Evolutionary conservation across 2,329 filamentous ascomycete genomes (phyloP).

Genomic region (Alternaria incomplexa): DNA sequence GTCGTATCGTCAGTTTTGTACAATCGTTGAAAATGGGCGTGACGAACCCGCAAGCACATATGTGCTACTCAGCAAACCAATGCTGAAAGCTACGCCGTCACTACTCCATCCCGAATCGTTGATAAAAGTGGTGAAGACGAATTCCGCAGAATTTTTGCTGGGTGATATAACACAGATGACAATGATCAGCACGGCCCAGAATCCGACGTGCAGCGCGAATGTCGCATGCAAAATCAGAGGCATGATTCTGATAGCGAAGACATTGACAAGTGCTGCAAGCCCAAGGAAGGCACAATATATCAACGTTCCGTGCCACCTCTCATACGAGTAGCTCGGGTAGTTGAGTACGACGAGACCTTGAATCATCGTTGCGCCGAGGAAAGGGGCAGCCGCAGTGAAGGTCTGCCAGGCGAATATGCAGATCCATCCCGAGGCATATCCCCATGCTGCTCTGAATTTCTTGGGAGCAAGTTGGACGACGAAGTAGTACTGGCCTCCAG

Average conservation of each 20-base stretch:
- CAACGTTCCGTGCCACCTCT: slow-evolving; percentile 54
- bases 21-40: neutral
- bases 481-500: slow-evolving; percentile 12
- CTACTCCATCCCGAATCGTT: slow-evolving; percentile 52
- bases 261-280: slow-evolving; percentile 53
- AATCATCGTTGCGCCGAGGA: slow-evolving; percentile 24
- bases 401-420: slow-evolving; percentile 50
- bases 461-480: slow-evolving; percentile 5
- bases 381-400: slow-evolving; percentile 27
- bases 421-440: slow-evolving; percentile 4
- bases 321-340: slow-evolving; percentile 40
- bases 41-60: slow-evolving; percentile 26
- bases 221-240: slow-evolving; percentile 31
- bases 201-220: slow-evolving; percentile 54
- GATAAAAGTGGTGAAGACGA: slow-evolving; percentile 53
- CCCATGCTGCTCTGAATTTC: neutral
- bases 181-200: slow-evolving; percentile 57
- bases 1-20: neutral
- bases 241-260: slow-evolving; percentile 49
- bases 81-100: slow-evolving; percentile 47
- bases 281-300: slow-evolving; percentile 46
- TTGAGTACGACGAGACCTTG: slow-evolving; percentile 42
- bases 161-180: slow-evolving; percentile 52
- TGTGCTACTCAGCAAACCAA: slow-evolving; percentile 40
- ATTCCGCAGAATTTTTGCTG: slow-evolving; percentile 40